Evolutionary conservation across 306 rosid species (phyloP), one percentile per base, ranked within the genome.

Genomic region (Casuarina cunninghamiana): DNA sequence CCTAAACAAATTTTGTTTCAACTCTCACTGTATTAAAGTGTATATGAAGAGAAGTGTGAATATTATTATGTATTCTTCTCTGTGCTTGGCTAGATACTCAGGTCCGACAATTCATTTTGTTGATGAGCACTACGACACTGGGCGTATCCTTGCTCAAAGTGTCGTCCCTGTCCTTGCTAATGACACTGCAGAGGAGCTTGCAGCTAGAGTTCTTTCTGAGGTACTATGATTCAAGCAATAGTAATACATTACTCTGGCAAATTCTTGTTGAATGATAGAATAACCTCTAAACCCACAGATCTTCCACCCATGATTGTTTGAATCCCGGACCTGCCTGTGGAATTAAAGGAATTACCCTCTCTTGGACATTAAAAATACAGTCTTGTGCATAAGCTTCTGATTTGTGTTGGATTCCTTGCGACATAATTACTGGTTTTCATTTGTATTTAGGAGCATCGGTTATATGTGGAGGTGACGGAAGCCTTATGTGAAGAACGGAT

Each of bases 31-130:
- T 6, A 35, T 15, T 5, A 65, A 61, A 35, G 63, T 63, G 41
- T 46, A 21, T 74, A 57, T 48, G 57, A 53, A 72, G 67, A 75
- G 39, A 55, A 21, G 10, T 43, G 50, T 5, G 51, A 39, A 46
- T 43, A 42, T 45, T 37, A 49, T 26, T 73, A 3, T 75, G 9
- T 60, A 5, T 70, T 3, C 65, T 26, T 26, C 51, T 69, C 43
- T 49, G 3, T 73, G 60, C 67, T 41, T 82, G 60, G 53, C 77
- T 73, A 91, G 98, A 80, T 88, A 87, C 84, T 82, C 97, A 16
- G 98, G 97, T 77, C 95, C 98, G 6, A 91, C 97, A 32, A 80
- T 95, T 79, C 98, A 92, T 89, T 87, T 88, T 74, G 98, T 95
- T 0, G 98, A 95, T 17, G 98, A 95, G 73, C 89, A 91, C 78